phyloP scores from a whole-genome alignment of 805 yeast genomes.

The Hanseniaspora occidentalis region DNA sequence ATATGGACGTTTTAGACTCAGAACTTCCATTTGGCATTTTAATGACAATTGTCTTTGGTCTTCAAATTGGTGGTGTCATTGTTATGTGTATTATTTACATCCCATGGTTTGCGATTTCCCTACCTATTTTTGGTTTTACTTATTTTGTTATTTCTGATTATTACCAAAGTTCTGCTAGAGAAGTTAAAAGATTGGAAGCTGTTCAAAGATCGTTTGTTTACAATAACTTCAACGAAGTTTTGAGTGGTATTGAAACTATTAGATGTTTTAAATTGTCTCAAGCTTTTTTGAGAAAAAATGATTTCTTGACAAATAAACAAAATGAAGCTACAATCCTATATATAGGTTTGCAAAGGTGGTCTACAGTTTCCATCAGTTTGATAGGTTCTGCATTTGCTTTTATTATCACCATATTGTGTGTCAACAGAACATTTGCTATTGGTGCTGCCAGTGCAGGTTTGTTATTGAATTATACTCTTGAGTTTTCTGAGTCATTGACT shows the following conservation, averaged over 20 bases:
- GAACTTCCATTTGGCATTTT: conserved; percentile 59
- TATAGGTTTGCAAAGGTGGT: conserved; percentile 61
- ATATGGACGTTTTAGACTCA: conserved; percentile 65
- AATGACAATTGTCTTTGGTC: conserved; percentile 38
- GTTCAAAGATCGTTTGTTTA: conserved; percentile 57
- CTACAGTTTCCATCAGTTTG: conserved; percentile 46
- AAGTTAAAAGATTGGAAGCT: conserved; percentile 67
- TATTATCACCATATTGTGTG: conserved; percentile 49
- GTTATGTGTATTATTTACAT: conserved; percentile 56
- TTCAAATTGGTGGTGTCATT: conserved; percentile 42
- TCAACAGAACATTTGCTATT: conserved; percentile 45
- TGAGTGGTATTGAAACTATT: conserved; percentile 58
- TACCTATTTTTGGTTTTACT: conserved; percentile 36
- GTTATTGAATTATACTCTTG: conserved; percentile 49
- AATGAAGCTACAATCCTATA: conserved; percentile 54
- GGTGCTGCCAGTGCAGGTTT: conserved; percentile 57
- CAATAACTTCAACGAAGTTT: conserved; percentile 57
- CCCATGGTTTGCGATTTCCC: conserved; percentile 64
- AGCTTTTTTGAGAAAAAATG: conserved; percentile 36
- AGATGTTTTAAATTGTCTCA: conserved; percentile 39
- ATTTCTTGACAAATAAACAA: conserved; percentile 42
- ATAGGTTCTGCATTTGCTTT: conserved; percentile 40
- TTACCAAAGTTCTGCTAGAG: conserved; percentile 64
- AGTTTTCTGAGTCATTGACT: conserved; percentile 43
- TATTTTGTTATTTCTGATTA: conserved; percentile 35